Evolutionary conservation across 768 basidiomycete species (phyloP).

Genomic region (Lanmaoa rubissima): DNA sequence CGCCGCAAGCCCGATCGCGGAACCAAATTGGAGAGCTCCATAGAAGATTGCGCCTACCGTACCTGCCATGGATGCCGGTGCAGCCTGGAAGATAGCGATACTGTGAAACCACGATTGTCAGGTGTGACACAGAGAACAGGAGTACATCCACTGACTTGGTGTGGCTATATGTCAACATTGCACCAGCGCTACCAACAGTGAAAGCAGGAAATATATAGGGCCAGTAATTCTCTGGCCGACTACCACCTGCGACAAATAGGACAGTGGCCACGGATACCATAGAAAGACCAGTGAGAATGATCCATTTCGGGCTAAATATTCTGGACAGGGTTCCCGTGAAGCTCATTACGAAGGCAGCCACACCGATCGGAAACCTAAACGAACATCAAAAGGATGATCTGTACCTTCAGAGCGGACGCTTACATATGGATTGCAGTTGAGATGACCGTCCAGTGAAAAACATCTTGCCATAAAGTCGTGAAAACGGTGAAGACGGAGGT

Average conservation of each 20-base stretch:
- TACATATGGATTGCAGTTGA: slow-evolving; percentile 41
- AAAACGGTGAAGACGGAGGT: slow-evolving; percentile 31
- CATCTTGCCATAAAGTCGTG: slow-evolving; percentile 40
- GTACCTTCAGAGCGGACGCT: slow-evolving; percentile 2
- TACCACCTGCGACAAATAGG: slow-evolving; percentile 42
- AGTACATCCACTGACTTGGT: slow-evolving; percentile 40
- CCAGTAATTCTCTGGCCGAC: slow-evolving; percentile 42
- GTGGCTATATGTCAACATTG: slow-evolving; percentile 45
- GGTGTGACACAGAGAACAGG: slow-evolving; percentile 9
- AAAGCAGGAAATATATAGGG: slow-evolving; percentile 48
- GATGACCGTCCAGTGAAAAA: slow-evolving; percentile 42
- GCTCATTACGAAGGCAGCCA: slow-evolving; percentile 36
- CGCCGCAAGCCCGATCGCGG: slow-evolving; percentile 50
- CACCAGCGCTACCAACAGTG: slow-evolving; percentile 45
- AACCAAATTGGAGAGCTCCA: slow-evolving; percentile 50
- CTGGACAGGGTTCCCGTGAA: slow-evolving; percentile 41
- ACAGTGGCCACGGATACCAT: slow-evolving; percentile 37
- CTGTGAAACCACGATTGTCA: slow-evolving; percentile 24
- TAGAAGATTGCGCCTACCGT: slow-evolving; percentile 59
- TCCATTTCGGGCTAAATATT: slow-evolving; percentile 39
- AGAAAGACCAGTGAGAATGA: slow-evolving; percentile 41
- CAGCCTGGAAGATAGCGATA: slow-evolving; percentile 50
- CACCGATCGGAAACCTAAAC: slow-evolving; percentile 41
- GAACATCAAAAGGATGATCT: slow-evolving; percentile 1
- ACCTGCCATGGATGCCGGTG: slow-evolving; percentile 49